Evolutionary conservation across 257 asterid species (phyloP).

Genomic region (Leptodermis oblonga): DNA sequence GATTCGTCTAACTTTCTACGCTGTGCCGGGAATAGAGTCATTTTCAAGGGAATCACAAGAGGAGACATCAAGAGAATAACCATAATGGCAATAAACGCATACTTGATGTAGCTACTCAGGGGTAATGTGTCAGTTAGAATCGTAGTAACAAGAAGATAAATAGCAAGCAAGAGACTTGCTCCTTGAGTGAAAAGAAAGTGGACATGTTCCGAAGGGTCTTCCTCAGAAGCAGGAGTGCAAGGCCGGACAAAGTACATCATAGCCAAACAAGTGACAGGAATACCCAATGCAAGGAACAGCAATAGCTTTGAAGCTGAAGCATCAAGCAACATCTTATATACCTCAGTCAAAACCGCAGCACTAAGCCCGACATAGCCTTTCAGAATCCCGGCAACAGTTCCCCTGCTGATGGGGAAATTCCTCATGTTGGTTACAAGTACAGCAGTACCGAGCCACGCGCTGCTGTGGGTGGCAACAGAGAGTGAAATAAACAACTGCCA

Average conservation of each 20-base stretch:
- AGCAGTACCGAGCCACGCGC: slow-evolving; percentile 87
- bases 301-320: slow-evolving; percentile 58
- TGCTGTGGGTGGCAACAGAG: slow-evolving; percentile 84
- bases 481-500: slow-evolving; percentile 77
- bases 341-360: slow-evolving; percentile 80
- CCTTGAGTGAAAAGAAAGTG: slow-evolving; percentile 89
- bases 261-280: slow-evolving; percentile 54
- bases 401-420: slow-evolving; percentile 85
- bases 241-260: slow-evolving; percentile 87
- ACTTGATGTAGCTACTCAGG: slow-evolving; percentile 45
- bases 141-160: slow-evolving; percentile 74
- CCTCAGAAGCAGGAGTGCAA: slow-evolving; percentile 83
- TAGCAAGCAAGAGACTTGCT: slow-evolving; percentile 64
- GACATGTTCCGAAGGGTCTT: slow-evolving; percentile 55
- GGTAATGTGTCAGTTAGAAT: slow-evolving; percentile 41
- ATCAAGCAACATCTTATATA: slow-evolving; percentile 62
- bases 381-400: slow-evolving; percentile 88
- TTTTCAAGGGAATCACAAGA: slow-evolving; percentile 80
- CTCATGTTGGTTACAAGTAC: slow-evolving; percentile 99
- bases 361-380: slow-evolving; percentile 88
- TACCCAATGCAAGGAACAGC: slow-evolving; percentile 64
- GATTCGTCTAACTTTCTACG: slow-evolving; percentile 30
- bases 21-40: slow-evolving; percentile 67
- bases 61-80: slow-evolving; percentile 84
- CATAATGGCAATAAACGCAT: slow-evolving; percentile 53